A percentile compares a stretch with the other conserved stretches of the same genome.
Conservation (phyloP, 257 asterid species). For the Forsythia suspensa region DNA sequence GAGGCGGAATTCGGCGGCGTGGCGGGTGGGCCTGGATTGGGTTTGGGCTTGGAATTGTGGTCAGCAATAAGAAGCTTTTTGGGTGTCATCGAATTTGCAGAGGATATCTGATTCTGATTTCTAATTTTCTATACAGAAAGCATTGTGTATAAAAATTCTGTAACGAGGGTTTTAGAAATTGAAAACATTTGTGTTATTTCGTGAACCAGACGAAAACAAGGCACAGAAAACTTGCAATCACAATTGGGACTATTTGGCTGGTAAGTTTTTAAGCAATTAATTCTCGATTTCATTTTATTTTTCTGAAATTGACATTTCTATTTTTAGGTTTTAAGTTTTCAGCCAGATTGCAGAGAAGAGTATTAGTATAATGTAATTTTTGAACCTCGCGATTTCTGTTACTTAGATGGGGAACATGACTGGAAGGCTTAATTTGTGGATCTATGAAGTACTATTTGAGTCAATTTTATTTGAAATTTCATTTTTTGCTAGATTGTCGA, state of each 20-base stretch:
- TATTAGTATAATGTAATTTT: too few species aligned
- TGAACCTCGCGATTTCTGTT: too few species aligned
- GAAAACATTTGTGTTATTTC: not conserved
- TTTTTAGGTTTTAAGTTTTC: too few species aligned
- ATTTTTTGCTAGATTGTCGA: too few species aligned
- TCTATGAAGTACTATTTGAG: too few species aligned
- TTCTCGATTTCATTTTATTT: too few species aligned
- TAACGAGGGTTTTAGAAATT: conserved; percentile 3
- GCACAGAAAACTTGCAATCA: not conserved
- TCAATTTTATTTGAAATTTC: too few species aligned
- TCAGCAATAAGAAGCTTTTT: conserved; percentile 37
- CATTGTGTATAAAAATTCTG: not conserved
- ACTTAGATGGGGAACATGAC: too few species aligned
- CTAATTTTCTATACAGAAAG: not conserved
- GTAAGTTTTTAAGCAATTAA: too few species aligned
- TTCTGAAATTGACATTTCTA: too few species aligned
- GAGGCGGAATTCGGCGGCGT: conserved; percentile 34
- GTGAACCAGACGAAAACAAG: not conserved
- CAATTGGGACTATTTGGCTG: not conserved
- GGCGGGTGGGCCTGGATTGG: conserved; percentile 14
- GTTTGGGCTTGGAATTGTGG: conserved; percentile 25
- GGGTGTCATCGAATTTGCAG: conserved; percentile 26
- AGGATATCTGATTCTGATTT: not conserved
- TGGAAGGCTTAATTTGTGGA: too few species aligned
- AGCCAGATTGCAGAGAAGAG: too few species aligned